Base-by-base conservation (phyloP, 2,329 filamentous ascomycete species). In the Fusarium sp. region DNA sequence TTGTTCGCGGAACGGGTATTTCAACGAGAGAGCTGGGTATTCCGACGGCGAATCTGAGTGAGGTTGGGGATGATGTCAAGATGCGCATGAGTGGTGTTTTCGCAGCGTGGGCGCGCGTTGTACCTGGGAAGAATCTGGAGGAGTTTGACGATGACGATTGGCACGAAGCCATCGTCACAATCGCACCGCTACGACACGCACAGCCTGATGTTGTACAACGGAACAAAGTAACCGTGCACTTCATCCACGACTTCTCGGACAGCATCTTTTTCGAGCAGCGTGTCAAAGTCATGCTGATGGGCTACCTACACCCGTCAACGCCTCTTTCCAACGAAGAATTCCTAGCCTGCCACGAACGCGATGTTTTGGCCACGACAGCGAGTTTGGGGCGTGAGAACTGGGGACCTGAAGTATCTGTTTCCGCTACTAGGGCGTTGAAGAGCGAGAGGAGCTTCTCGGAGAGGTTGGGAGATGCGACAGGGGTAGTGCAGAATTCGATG, bases 81-180 rank as follows among this genome's bases (percentile, higher is more conserved):
- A 77, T 85, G 63, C 82, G 85, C 5, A 80, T 91, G 48, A 78
- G 80, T 14, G 90, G 90, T 0, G 82, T 89, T 9, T 92, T 89
- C 70, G 87, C 90, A 37, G 89, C 87, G 5, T 92, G 90, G 89
- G 85, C 84, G 0, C 77, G 83, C 1, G 70, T 87, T 3, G 63
- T 82, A 2, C 77, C 79, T 0, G 29, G 54, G 1, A 75, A 78
- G 21, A 73, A 70, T 0, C 64, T 72, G 4, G 78, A 80, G 5
- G 74, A 74, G 5, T 49, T 80, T 3, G 75, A 80, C 0, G 60
- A 75, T 5, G 79, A 82, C 31, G 79, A 82, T 31, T 92, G 90
- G 90, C 80, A 85, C 62, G 84, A 88, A 68, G 82, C 83, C 5
- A 78, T 91, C 13, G 82, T 91, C 46, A 85, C 84, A 0, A 80